Conservation (phyloP, 2,329 filamentous ascomycete species). For the Aspergillus sp. region DNA sequence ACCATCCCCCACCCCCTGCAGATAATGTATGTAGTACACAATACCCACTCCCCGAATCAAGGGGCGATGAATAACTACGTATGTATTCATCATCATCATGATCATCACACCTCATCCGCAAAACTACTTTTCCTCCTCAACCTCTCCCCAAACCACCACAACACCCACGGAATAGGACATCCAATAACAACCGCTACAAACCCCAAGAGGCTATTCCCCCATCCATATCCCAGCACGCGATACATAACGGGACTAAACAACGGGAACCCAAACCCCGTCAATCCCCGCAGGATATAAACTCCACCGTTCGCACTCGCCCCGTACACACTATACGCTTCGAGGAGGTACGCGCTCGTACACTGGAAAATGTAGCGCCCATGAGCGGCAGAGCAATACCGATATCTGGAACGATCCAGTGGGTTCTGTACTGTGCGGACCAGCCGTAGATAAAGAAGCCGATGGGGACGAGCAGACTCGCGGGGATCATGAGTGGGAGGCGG, state of each 20-base stretch:
- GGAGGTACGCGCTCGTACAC: conserved; percentile 26
- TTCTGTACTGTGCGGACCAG: too few relatives aligned
- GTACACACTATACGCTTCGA: too few relatives aligned
- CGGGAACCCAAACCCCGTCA: conserved; percentile 9
- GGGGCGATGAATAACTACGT: too few relatives aligned
- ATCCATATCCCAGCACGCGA: conserved; percentile 27
- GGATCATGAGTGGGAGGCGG: too few relatives aligned
- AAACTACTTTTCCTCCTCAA: conserved; percentile 28
- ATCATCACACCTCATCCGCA: background rate
- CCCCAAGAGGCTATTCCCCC: conserved; percentile 38
- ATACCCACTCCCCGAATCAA: too few relatives aligned
- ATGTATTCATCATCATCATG: too few relatives aligned
- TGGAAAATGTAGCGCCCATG: conserved; percentile 34
- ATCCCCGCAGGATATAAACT: background rate
- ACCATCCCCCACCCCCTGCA: too few relatives aligned
- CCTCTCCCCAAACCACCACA: conserved; percentile 50
- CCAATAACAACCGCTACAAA: conserved; percentile 28
- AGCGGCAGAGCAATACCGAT: conserved; percentile 49
- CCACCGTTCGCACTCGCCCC: conserved; percentile 36
- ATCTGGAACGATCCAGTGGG: conserved; percentile 44
- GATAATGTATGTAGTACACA: too few relatives aligned
- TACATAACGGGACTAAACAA: conserved; percentile 39
- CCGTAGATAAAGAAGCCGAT: too few relatives aligned
- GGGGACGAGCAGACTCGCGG: too few relatives aligned
- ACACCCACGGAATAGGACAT: conserved; percentile 46